Evolutionary conservation across 495 filamentous ascomycete species (phyloP), one percentile per base, ranked within the genome.

Genomic region (Daldinia bambusicola): DNA sequence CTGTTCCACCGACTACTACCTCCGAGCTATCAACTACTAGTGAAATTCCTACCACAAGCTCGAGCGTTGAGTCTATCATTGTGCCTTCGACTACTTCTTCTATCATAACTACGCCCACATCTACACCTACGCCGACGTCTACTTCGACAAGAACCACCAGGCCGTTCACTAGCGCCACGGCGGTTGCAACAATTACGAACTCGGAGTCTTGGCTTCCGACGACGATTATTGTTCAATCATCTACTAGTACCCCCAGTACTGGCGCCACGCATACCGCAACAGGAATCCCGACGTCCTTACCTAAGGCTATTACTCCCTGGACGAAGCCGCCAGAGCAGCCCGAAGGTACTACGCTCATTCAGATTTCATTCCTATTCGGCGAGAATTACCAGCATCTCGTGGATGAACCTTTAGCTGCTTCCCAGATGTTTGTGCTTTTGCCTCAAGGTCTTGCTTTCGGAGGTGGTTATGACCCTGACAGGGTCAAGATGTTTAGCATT

Each of bases 311-410:
- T 67, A 84, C 87, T 20, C 93, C 94, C 9, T 74, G 71, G 37
- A 76, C 70, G 3, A 76, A 78, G 22, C 63, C 71, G 8, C 57
- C 66, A 7, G 50, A 74, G 18, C 76, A 79, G 43, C 93, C 94
- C 1, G 75, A 80, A 2, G 91, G 91, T 71, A 87, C 86, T 1
- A 77, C 66, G 18, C 76, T 93, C 69, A 89, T 97, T 67, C 93
- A 97, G 74, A 84, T 99, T 63, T 96, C 93, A 12, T 97, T 98
- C 84, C 81, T 87, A 30, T 89, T 89, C 72, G 82, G 85, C 4
- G 86, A 96, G 66, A 94, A 96, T 75, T 99, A 95, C 78, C 79
- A 81, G 6, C 97, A 95, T 75, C 92, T 99, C 32, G 91, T 90
- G 22, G 80, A 79, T 1, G 88, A 89, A 37, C 78, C 85, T 13